These are phyloP conservation scores for Ogataea degrootiae DNA, from an alignment of 805 yeast species.

Conservation along the genomic window DNA sequence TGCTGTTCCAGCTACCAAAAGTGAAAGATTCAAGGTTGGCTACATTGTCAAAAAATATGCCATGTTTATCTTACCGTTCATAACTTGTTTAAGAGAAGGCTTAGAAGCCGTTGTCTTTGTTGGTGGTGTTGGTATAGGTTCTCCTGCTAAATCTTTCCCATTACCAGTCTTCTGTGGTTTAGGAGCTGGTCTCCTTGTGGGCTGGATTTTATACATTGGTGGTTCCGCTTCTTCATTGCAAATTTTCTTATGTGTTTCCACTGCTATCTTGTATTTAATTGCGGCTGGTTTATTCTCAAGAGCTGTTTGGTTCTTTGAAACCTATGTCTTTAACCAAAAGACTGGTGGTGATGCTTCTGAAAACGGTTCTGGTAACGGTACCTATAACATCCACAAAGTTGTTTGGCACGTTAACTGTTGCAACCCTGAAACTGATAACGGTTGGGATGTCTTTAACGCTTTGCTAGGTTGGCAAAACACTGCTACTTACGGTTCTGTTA, in stretches of 20 bases:
- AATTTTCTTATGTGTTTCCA: constrained; percentile 79
- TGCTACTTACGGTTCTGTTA: constrained; percentile 88
- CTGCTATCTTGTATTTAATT: constrained; percentile 83
- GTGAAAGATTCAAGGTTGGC: constrained; percentile 50
- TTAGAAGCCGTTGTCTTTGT: constrained; percentile 93
- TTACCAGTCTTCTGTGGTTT: constrained; percentile 89
- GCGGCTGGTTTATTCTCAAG: constrained; percentile 91
- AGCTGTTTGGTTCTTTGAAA: constrained; percentile 87
- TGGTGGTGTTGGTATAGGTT: constrained; percentile 83
- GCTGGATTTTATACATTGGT: constrained; percentile 69
- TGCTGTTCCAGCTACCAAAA: constrained; percentile 45
- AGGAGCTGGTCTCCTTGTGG: constrained; percentile 70
- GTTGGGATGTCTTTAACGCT: constrained; percentile 97
- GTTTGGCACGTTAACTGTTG: constrained; percentile 99
- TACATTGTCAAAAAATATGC: constrained; percentile 68
- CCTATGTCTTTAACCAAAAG: constrained; percentile 51
- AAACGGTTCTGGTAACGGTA: constrained; percentile 90
- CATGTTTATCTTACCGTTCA: constrained; percentile 83
- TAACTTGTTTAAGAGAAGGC: constrained; percentile 95
- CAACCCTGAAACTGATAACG: constrained; percentile 85
- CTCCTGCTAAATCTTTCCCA: constrained; percentile 65
- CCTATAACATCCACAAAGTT: constrained; percentile 71
- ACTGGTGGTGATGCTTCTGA: constrained; percentile 97
- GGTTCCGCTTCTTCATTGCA: constrained; percentile 83
- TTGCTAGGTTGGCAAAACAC: constrained; percentile 96